Base-by-base conservation (phyloP, 192 early-diverging fungal genomes). In the Coemansia sp. region DNA sequence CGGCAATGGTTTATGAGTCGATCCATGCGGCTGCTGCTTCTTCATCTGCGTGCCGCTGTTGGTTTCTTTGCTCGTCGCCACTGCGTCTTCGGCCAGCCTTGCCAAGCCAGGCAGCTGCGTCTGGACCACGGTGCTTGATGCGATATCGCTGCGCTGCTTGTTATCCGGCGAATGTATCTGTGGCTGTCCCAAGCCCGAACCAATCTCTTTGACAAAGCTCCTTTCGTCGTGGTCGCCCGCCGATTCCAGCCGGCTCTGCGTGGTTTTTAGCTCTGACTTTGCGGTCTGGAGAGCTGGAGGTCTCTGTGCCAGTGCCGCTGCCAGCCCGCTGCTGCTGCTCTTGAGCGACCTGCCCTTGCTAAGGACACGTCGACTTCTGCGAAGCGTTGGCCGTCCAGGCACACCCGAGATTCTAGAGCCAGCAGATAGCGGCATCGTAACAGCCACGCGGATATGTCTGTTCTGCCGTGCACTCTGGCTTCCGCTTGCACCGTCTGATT, bases 331-430 rank as follows among this genome's bases (percentile, higher is more conserved):
- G 37, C 50, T 48, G 37, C 72, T 25, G 22, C 22, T 54, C 51
- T 54, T 72, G 37, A 65, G 57, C 44, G 71, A 61, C 20, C 46
- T 59, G 49, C 70, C 58, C 41, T 70, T 70, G 53, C 64, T 55
- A 40, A 77, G 40, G 14, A 83, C 50, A 49, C 80, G 80, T 20
- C 75, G 75, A 64, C 62, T 76, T 43, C 80, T 64, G 11, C 75
- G 71, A 44, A 83, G 63, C 56, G 75, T 74, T 41, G 80, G 69
- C 60, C 72, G 64, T 19, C 55, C 65, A 43, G 54, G 49, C 11
- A 49, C 13, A 2, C 50, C 57, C 2, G 57, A 59, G 57, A 59
- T 59, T 38, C 57, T 38, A 10, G 57, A 17, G 13, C 57, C 57
- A 19, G 57, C 57, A 40, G 57, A 59, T 6, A 38, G 16, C 16